Base-by-base conservation (phyloP, 1,284 basidiomycete species). In the Microbotryomycetes sp. region DNA sequence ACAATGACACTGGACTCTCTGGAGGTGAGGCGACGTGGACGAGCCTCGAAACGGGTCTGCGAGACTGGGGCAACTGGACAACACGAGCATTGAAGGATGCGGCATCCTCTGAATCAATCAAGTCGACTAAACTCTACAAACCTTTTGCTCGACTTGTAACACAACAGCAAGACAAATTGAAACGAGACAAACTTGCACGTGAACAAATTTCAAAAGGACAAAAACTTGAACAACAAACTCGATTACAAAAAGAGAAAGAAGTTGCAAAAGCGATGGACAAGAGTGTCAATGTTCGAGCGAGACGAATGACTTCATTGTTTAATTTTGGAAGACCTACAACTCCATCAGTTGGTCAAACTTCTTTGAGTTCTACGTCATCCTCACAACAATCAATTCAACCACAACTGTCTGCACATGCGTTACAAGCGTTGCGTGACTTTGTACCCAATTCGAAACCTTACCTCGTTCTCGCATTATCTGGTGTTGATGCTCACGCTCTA, bases 381-480 rank as follows among this genome's bases (percentile, higher is more conserved):
- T 15, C 51, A 22, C 6, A 48, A 25, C 31, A 19, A 26, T 22
- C 49, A 32, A 14, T 49, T n/a, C 29, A 23, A 6, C 30, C 51
- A 23, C n/a, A 50, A 6, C 58, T 52, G 22, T 59, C 52, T 5
- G 42, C 58, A 7, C 28, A 32, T 22, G 52, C 58, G 0, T 3
- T 59, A 6, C 42, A 49, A 25, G 25, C 47, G 12, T 51, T 59
- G 14, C 42, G 31, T 9, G 58, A 59, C 3, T 59, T 46, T 46
- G 26, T 30, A 14, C 58, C 58, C 4, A 9, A 16, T 4, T 23
- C 42, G 31, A 89, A 89, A 72, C 86, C 88, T 0, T 80, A 85
- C 23, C 76, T 88, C 54, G 86, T 86, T 16, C 76, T 90, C 54
- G 87, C 82, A 66, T 78, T 89, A 47, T 83, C 84, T 53, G 86